Conservation (phyloP, 1,284 basidiomycete species). For the Volvariella surrecta region DNA sequence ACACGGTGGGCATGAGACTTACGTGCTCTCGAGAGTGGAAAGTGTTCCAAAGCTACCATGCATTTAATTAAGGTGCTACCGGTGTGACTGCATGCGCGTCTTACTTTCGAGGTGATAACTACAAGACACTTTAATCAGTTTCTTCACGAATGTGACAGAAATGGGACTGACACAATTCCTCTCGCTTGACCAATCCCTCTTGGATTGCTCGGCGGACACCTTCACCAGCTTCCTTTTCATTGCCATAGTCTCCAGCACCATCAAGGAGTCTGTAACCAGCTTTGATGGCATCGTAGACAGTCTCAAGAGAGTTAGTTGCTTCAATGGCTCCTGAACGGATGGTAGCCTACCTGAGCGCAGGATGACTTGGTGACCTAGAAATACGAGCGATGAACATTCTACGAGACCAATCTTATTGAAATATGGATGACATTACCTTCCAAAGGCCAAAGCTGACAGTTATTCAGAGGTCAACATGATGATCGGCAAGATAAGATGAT, state of each 20-base stretch:
- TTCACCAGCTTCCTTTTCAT: constrained; percentile 82
- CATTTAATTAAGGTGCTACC: constrained; percentile 7
- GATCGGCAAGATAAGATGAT: constrained; percentile 3
- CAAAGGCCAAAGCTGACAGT: constrained; percentile 54
- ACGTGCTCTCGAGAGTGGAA: constrained; percentile 69
- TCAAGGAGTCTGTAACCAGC: constrained; percentile 78
- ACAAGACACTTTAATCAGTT: constrained; percentile 1
- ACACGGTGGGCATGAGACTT: background rate
- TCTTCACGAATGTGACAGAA: background rate
- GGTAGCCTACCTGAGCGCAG: constrained; percentile 57
- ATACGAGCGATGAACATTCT: background rate
- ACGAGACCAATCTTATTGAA: background rate
- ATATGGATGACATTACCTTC: constrained; percentile 36
- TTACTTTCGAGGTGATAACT: constrained; percentile 65
- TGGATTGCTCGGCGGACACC: constrained; percentile 67
- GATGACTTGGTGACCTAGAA: constrained; percentile 46
- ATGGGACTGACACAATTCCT: constrained; percentile 61
- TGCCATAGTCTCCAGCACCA: constrained; percentile 75
- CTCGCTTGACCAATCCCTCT: constrained; percentile 65
- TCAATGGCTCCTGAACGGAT: no score
- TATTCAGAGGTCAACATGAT: constrained; percentile 3
- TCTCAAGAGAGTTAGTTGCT: constrained; percentile 13
- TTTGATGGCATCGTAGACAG: constrained; percentile 65
- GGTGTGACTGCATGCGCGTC: constrained; percentile 8
- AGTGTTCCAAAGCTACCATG: constrained; percentile 68